Conservation (phyloP, 768 basidiomycete species). For the Lyophyllum shimeji region DNA sequence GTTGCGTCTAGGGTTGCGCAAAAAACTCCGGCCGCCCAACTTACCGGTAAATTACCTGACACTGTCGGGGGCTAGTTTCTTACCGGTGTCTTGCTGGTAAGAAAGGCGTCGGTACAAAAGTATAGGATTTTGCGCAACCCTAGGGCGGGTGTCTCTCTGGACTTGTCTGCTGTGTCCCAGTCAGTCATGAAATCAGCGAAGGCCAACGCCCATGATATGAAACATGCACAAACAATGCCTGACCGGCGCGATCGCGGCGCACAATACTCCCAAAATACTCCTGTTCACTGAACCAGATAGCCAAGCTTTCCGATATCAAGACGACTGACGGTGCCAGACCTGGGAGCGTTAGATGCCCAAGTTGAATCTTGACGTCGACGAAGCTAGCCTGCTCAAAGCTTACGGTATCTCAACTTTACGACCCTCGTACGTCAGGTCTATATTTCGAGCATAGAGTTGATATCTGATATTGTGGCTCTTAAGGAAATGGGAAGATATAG, state of each 20-base stretch:
- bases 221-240: neutral
- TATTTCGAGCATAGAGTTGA: neutral
- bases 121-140: no score
- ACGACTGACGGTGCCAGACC: neutral
- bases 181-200: neutral
- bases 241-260: no score
- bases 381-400: slow-evolving; percentile 80
- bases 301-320: neutral
- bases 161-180: no score
- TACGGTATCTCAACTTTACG: slow-evolving; percentile 80
- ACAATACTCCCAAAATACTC: neutral
- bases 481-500: slow-evolving; percentile 89
- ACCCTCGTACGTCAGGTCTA: slow-evolving; percentile 56
- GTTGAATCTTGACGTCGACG: slow-evolving; percentile 72
- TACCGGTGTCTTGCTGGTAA: no score
- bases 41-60: no score
- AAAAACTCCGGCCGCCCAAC: no score
- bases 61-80: no score
- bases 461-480: slow-evolving; percentile 3
- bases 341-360: slow-evolving; percentile 44
- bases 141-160: no score
- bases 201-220: neutral
- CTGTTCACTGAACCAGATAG: neutral
- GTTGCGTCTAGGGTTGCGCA: no score
- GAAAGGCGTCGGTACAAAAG: no score